Evolutionary conservation across 768 basidiomycete species (phyloP).

Genomic region (Suillus weaverae): DNA sequence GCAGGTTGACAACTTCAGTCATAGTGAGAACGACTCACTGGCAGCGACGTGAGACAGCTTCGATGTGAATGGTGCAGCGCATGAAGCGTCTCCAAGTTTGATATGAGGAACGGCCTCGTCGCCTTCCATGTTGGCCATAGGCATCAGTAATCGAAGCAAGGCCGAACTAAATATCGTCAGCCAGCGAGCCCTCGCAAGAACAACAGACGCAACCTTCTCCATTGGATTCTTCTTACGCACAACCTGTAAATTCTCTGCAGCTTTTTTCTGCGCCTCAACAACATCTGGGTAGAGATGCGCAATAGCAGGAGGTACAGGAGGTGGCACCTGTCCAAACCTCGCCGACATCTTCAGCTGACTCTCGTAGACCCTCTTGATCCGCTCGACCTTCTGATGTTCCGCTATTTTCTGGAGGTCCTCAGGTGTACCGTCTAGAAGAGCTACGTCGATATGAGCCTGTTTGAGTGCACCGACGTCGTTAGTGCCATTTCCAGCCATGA

Average conservation of each 20-base stretch:
- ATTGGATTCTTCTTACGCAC: slow-evolving; percentile 84
- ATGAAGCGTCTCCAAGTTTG: slow-evolving; percentile 98
- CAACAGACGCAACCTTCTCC: slow-evolving; percentile 67
- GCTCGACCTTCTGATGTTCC: slow-evolving; percentile 84
- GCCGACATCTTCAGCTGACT: slow-evolving; percentile 89
- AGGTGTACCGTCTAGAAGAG: slow-evolving; percentile 84
- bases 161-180: slow-evolving; percentile 59
- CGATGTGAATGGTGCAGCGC: slow-evolving; percentile 98
- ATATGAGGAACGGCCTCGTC: slow-evolving; percentile 97
- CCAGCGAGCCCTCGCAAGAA: slow-evolving; percentile 3
- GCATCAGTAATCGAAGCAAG: slow-evolving; percentile 76
- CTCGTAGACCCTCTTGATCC: slow-evolving; percentile 97
- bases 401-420: slow-evolving; percentile 94
- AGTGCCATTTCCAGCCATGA: slow-evolving; percentile 99
- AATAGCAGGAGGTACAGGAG: slow-evolving; percentile 87
- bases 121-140: slow-evolving; percentile 89
- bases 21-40: slow-evolving; percentile 51
- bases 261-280: slow-evolving; percentile 85
- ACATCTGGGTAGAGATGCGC: slow-evolving; percentile 88
- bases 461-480: slow-evolving; percentile 99
- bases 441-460: slow-evolving; percentile 96
- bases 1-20: slow-evolving; percentile 83
- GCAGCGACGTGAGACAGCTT: slow-evolving; percentile 97
- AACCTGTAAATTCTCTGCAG: slow-evolving; percentile 57
- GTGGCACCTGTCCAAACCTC: slow-evolving; percentile 90